These are phyloP conservation scores for Candida golubevii DNA, from an alignment of 805 yeast species.

Conservation along the genomic window DNA sequence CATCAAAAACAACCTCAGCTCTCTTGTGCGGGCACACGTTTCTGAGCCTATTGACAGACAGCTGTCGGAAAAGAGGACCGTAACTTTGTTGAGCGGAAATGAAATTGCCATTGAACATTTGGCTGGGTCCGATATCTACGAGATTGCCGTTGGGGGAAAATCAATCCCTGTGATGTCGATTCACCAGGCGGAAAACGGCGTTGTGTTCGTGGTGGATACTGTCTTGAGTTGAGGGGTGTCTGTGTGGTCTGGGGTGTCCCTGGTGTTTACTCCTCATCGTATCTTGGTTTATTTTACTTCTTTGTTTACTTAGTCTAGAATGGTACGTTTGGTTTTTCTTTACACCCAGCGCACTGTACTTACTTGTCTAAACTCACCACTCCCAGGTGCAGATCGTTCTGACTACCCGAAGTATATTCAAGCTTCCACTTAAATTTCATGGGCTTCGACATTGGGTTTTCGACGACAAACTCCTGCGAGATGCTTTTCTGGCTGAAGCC, in stretches of 20 bases:
- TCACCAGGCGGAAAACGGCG: constrained; percentile 36
- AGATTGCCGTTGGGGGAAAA: constrained; percentile 19
- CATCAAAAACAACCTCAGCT: constrained; percentile 47
- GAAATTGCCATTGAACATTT: constrained; percentile 3
- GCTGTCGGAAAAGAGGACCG: constrained; percentile 2
- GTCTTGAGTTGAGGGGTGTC: constrained; percentile 16
- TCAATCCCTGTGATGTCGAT: constrained; percentile 23
- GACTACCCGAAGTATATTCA: constrained; percentile 38
- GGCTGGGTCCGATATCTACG: constrained; percentile 2
- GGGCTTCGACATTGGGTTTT: constrained; percentile 30
- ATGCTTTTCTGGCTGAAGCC: constrained; percentile 47
- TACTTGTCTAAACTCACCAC: constrained; percentile 9
- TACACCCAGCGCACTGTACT: neutral
- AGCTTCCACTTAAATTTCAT: constrained; percentile 76
- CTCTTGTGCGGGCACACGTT: constrained; percentile 62
- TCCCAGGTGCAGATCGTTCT: constrained; percentile 10
- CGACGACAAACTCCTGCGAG: constrained; percentile 46
- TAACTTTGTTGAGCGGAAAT: constrained; percentile 7
- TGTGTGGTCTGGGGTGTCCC: too few relatives aligned
- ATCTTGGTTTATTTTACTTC: too few relatives aligned
- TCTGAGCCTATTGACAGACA: constrained; percentile 6
- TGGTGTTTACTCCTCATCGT: too few relatives aligned
- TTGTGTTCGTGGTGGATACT: constrained; percentile 35
- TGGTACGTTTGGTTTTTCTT: too few relatives aligned
- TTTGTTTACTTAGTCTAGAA: too few relatives aligned